Conservation (phyloP, 495 filamentous ascomycete species). For the Penicillium flavigenum region DNA sequence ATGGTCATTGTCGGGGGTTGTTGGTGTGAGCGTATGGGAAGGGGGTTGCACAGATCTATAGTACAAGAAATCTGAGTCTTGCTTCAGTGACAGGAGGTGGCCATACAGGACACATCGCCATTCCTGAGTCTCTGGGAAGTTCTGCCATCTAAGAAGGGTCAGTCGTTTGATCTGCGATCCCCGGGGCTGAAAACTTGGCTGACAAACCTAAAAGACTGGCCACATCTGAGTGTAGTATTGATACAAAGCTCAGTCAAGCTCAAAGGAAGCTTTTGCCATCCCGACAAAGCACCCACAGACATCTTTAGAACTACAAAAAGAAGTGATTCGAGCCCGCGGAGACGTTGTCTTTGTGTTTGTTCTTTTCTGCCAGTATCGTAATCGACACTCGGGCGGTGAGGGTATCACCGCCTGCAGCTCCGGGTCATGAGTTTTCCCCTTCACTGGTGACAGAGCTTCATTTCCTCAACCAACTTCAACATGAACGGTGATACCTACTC, state of each 20-base stretch:
- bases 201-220: slow-evolving; percentile 77
- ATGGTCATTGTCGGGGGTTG: slow-evolving; percentile 49
- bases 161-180: slow-evolving; percentile 4
- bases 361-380: slow-evolving; percentile 17
- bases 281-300: slow-evolving; percentile 39
- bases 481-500: slow-evolving; percentile 92
- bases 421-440: slow-evolving; percentile 34
- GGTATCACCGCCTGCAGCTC: slow-evolving; percentile 17
- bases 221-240: slow-evolving; percentile 85
- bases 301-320: slow-evolving; percentile 23
- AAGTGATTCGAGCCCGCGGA: not conserved
- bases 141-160: slow-evolving; percentile 68
- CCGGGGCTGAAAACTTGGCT: not conserved
- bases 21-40: not conserved
- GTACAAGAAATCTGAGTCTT: slow-evolving; percentile 75
- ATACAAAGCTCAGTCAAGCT: slow-evolving; percentile 81
- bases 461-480: slow-evolving; percentile 34
- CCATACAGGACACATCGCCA: slow-evolving; percentile 91
- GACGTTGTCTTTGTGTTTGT: slow-evolving; percentile 12
- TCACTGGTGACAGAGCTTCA: slow-evolving; percentile 23
- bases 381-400: slow-evolving; percentile 30
- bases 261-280: slow-evolving; percentile 81
- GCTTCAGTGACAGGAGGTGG: slow-evolving; percentile 77
- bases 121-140: slow-evolving; percentile 67
- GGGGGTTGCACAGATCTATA: slow-evolving; percentile 56